Base-by-base conservation (phyloP, 148 eudicot genomes). In the Cornus controversa region DNA sequence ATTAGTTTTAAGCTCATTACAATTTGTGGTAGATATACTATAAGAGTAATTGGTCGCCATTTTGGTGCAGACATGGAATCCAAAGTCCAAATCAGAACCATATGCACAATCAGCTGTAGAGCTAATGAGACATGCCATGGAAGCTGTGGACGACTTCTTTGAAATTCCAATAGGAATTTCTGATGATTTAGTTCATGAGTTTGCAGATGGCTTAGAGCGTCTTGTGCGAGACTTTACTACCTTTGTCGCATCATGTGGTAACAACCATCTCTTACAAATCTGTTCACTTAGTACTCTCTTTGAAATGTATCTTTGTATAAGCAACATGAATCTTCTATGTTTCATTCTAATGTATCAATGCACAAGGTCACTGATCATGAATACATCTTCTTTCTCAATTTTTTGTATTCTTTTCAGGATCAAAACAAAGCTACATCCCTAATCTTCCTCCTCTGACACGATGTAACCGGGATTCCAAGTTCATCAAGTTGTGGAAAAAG, bases 371-470 rank as follows among this genome's bases (percentile, higher is more conserved):
- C 45, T 5, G 10, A 40, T 40, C 45, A 6, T 40, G 45, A 40
- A 40, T 40, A 40, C 5, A 40, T 40, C 45, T 6, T 40, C 10
- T 40, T 40, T 31, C 4, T 31, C 34, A 1, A 14, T 3, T 26
- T 8, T 24, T 75, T 71, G 26, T 28, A 8, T 74, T 16, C 6
- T 34, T 36, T 83, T 47, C 78, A 96, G 99, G 99, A 81, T 89
- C 95, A 62, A 96, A 93, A 72, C 97, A 93, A 79, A 93, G 92
- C 74, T 96, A 93, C 67, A 77, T 96, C 31, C 99, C 99, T 8
- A 88, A 97, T 27, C 97, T 96, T 7, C 99, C 98, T 66, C 93
- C 99, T 5, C 88, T 96, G n/a, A 96, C 99, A 2, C 89, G 99
- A 77, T 93, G 98, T 77, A 91, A 80, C 83, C 81, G 89, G 22